Evolutionary conservation across 192 early-diverging fungal genomes (phyloP), one percentile per base, ranked within the genome.

Genomic region (Podila horticola): DNA sequence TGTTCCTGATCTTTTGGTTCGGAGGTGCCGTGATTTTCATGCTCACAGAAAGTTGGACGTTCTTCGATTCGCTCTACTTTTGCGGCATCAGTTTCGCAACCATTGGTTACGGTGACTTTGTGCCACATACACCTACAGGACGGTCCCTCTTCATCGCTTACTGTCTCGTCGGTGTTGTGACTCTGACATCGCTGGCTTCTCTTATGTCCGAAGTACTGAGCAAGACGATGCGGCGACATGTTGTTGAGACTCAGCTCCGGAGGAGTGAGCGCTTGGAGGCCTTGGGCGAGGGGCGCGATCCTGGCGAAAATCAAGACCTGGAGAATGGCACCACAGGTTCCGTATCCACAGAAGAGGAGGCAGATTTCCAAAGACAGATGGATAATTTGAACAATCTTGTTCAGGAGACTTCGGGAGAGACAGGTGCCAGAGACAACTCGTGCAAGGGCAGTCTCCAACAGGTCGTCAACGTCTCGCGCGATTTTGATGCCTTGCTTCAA

Each of bases 171-270:
- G 76, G 70, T 26, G 67, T 79, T 0, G 76, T 68, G 5, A 36
- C 76, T 28, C 20, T 79, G 70, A 72, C 76, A 0, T 79, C 76
- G 28, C 26, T 79, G 51, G 76, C 76, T 15, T 72, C 76, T 11
- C 22, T 79, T 17, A 68, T 72, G 5, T 55, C 76, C 9, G 76
- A 79, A 13, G 65, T 72, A 8, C 10, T 79, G 51, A 68, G 66
- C 31, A 79, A 79, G 45, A 12, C 55, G 5, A 68, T 79, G 63
- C 45, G 70, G 49, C 61, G 58, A 22, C 67, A 79, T 59, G 66
- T 79, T 5, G 76, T 79, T 59, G 65, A 72, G 24, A 19, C 76
- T 0, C 68, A 79, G 33, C 33, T 72, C 45, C 19, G 28, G 17
- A 24, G 62, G 24, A 7, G 19, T 38, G 45, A 60, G 41, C 61